Evolutionary conservation across 2,329 filamentous ascomycete genomes (phyloP).

Genomic region (Stagonosporopsis chrysanthemi): DNA sequence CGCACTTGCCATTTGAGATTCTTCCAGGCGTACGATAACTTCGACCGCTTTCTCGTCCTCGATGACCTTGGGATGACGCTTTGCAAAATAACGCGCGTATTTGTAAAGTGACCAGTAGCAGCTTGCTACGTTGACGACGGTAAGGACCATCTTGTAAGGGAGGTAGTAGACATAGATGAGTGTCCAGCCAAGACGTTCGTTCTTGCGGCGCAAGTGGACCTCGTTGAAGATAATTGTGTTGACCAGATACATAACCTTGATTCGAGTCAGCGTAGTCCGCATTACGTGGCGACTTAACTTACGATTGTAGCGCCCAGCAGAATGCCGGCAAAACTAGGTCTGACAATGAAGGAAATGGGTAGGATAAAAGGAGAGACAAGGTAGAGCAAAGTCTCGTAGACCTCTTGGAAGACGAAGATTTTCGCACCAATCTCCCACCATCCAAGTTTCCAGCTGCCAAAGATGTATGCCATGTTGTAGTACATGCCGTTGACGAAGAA

Average conservation of each 20-base stretch:
- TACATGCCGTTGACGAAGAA: constrained; percentile 60
- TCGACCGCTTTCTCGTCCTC: constrained; percentile 56
- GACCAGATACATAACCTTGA: constrained; percentile 50
- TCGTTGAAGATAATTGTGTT: constrained; percentile 59
- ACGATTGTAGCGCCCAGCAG: constrained; percentile 50
- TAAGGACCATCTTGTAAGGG: constrained; percentile 56
- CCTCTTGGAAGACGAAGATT: constrained; percentile 59
- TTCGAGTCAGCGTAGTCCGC: neutral
- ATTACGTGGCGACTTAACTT: neutral
- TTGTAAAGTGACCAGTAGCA: constrained; percentile 51
- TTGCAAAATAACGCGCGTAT: constrained; percentile 57
- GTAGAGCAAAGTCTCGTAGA: constrained; percentile 58
- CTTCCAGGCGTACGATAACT: constrained; percentile 37
- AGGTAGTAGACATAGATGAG: constrained; percentile 54
- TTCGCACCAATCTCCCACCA: constrained; percentile 60
- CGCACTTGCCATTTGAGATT: constrained; percentile 17
- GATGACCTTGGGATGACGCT: constrained; percentile 57
- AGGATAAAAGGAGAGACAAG: constrained; percentile 56
- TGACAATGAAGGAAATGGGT: constrained; percentile 55
- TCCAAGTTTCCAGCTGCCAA: constrained; percentile 58
- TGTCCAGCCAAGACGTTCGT: constrained; percentile 52
- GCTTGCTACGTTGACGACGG: constrained; percentile 54
- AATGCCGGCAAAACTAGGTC: constrained; percentile 52
- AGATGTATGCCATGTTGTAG: constrained; percentile 58
- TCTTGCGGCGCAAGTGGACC: constrained; percentile 56